Evolutionary conservation across 768 basidiomycete genomes (phyloP).

Genomic region (Tulasnella sp.): DNA sequence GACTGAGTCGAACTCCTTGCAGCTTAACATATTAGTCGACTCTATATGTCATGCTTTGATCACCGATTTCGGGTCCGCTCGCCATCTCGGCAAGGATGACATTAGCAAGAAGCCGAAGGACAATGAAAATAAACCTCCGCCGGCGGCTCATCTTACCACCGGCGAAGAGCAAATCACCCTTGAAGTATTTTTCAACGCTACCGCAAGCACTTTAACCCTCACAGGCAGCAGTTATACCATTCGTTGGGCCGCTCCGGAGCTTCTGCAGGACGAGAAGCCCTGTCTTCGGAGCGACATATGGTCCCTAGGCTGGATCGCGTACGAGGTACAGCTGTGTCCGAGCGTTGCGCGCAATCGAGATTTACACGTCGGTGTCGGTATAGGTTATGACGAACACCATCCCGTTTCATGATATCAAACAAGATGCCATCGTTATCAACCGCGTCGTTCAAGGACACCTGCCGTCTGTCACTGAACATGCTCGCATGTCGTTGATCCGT

Average conservation of each 20-base stretch:
- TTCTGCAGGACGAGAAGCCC: neutral
- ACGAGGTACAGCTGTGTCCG: no score
- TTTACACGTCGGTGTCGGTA: no score
- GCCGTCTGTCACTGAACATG: no score
- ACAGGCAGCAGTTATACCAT: neutral
- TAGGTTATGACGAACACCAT: no score
- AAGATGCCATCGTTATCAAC: no score
- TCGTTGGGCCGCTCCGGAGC: neutral
- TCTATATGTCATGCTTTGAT: neutral
- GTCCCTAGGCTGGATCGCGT: no score
- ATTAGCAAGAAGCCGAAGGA: neutral
- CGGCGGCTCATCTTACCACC: neutral
- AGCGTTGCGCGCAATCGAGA: no score
- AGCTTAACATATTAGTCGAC: neutral
- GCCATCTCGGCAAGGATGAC: neutral
- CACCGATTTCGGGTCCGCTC: neutral
- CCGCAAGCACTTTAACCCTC: neutral
- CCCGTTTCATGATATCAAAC: no score
- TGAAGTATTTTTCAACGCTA: neutral
- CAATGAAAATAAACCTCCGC: neutral
- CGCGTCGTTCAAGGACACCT: no score
- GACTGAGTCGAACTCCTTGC: neutral
- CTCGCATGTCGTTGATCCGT: no score
- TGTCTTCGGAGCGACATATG: no score
- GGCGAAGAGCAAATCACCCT: neutral